Base-by-base conservation (phyloP, 306 rosid species). In the Begonia peltatifolia region DNA sequence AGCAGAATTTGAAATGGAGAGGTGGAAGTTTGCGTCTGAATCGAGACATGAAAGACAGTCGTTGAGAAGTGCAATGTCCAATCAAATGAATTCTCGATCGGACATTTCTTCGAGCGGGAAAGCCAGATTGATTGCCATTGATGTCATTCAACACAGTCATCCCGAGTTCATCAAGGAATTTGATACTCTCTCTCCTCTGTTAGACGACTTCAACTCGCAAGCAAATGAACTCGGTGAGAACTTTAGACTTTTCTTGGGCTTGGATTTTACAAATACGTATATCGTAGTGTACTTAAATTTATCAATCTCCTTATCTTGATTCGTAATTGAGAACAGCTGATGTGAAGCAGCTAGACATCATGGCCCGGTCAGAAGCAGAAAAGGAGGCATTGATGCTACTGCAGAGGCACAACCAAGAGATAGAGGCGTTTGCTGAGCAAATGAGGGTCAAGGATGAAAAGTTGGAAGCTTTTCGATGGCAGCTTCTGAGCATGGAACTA, bases 371-470 rank as follows among this genome's bases (percentile, higher is more conserved):
- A 8, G 97, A 90, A 67, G 87, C 87, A 42, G 97, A 82, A 68
- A 90, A 80, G 66, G 80, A 85, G 56, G 87, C 82, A 63, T 60
- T 68, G 14, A 25, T 68, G 56, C 72, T 85, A 63, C 87, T 85
- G 65, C 94, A 78, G 50, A 78, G 95, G 80, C 94, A 90, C 72
- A 82, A 78, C 61, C 58, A 76, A 46, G 97, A 90, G 63, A 74
- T 90, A 17, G 95, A 90, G 56, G 97, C 97, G 60, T 90, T 85
- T 72, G 79, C 79, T 10, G 97, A 90, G 61, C 95, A 90, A 71
- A 70, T 90, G 81, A 67, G 77, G 63, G 57, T 80, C 53, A 85
- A 85, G 69, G 97, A 83, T 63, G 95, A 90, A 73, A 90, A 85
- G 60, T 36, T 90, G 62, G 94, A 90, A 68, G 82, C 77, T 46